Evolutionary conservation across 164 flowering plant species (phyloP), one percentile per base, ranked within the genome.

Genomic region (Magnolia changhungtana): DNA sequence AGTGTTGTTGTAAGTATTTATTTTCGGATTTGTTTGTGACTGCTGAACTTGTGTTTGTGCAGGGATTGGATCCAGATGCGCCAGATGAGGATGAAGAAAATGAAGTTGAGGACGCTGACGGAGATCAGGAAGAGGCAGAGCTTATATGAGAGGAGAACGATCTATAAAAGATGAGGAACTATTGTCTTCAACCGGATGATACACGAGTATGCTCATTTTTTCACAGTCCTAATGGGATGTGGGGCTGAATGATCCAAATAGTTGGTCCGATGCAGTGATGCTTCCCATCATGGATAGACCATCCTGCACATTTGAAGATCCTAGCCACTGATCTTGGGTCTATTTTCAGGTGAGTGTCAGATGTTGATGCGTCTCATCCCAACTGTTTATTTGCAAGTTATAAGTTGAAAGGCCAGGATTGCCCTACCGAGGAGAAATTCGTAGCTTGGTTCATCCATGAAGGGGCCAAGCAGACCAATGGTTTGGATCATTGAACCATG

Each of bases 31-130:
- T 4, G 45, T 52, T 13, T 4, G 8, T 67, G 72, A 67, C 14
- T 51, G 31, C 45, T 37, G 45, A 37, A 71, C 27, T 23, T 20
- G 51, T n/a, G 16, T 72, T 79, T 24, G 71, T 84, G 63, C 75
- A 96, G 99, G 99, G 99, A 75, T 84, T 96, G 80, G 99, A 96
- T 84, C 99, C 99, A 2, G 99, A 96, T 88, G 99, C 99, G 63
- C 93, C 92, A 24, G 99, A 96, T 75, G 99, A 93, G 50, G 97
- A 96, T 64, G 99, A 95, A 78, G 97, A 93, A 52, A 95, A 95
- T 82, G 99, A 96, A 59, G 94, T 82, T 21, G 99, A 91, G 13
- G 99, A 92, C 82, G 96, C 84, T 55, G 98, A 91, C 80, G 92
- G 86, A 77, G 98, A 94, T 68, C 90, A 77, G 67, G 99, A 92